phyloP scores from a whole-genome alignment of 768 basidiomycete genomes.

The Podaxis pistillaris region DNA sequence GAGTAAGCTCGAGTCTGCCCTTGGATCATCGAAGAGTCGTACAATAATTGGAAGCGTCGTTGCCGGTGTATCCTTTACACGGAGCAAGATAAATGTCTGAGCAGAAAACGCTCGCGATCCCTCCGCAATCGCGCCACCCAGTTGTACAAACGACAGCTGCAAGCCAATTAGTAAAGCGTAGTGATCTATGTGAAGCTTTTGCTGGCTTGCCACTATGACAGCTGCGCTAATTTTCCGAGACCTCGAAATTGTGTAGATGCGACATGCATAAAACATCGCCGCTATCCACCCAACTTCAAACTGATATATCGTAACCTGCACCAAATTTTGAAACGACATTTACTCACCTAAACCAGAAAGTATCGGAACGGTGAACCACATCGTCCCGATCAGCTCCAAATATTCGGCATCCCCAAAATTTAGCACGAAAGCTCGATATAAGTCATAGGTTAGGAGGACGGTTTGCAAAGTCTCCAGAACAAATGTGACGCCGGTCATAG shows the following conservation, averaged over 20 bases:
- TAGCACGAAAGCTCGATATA: not conserved
- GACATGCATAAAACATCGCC: slow-evolving; percentile 4
- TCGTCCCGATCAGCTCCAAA: not conserved
- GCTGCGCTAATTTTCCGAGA: not conserved
- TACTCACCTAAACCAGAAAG: slow-evolving; percentile 3
- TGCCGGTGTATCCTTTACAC: not conserved
- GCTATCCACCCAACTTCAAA: slow-evolving; percentile 11
- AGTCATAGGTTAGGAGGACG: not conserved
- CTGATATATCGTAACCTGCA: not conserved
- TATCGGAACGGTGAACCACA: slow-evolving; percentile 3
- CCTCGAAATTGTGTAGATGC: not conserved
- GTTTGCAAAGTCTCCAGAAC: slow-evolving; percentile 2
- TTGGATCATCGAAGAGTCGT: not conserved
- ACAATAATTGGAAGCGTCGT: not conserved
- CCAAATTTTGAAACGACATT: not conserved
- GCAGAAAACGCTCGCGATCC: not conserved
- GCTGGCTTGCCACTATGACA: not conserved
- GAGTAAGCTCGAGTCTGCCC: not conserved
- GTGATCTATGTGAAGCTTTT: not conserved
- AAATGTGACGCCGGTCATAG: not conserved
- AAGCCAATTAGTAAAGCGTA: not conserved
- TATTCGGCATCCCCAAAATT: slow-evolving; percentile 3
- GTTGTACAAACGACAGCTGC: slow-evolving; percentile 4
- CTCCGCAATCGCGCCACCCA: slow-evolving; percentile 1
- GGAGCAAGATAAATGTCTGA: not conserved